These are phyloP conservation scores for Coffea humblotiana DNA, from an alignment of 305 asterid genomes.

Conservation along the genomic window DNA sequence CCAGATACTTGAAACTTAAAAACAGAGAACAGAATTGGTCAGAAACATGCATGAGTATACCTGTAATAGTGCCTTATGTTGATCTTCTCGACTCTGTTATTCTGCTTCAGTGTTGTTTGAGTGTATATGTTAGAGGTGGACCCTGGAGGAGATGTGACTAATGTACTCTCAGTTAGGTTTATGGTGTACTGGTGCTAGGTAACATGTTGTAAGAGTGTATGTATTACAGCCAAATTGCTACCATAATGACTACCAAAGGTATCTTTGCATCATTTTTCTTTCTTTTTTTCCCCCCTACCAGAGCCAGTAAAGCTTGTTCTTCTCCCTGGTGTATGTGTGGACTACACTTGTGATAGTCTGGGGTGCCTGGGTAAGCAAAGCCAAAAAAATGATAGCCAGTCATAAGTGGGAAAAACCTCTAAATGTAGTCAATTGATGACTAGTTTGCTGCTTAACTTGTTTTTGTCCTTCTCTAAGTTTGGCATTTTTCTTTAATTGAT, in stretches of 20 bases:
- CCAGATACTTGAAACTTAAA: background rate
- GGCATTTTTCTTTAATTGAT: background rate
- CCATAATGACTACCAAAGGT: background rate
- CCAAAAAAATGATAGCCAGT: background rate
- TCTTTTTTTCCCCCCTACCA: background rate
- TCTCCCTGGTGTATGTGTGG: background rate
- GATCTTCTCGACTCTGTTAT: background rate
- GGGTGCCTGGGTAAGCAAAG: background rate
- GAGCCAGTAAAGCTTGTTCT: background rate
- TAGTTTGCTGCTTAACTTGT: background rate
- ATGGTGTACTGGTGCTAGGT: background rate
- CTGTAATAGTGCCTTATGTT: background rate
- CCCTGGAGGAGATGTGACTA: background rate
- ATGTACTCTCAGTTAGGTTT: background rate
- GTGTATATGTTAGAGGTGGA: background rate
- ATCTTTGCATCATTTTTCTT: background rate
- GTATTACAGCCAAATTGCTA: background rate
- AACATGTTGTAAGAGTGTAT: background rate
- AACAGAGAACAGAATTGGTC: background rate
- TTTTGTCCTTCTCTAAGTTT: background rate
- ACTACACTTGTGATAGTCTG: background rate
- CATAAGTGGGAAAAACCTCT: background rate
- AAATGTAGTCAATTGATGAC: background rate
- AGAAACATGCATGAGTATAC: background rate
- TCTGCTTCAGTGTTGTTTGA: background rate